A percentile compares a stretch with the other conserved stretches of the same genome.
Evolutionary conservation across 2,329 filamentous ascomycete genomes (phyloP).

Genomic region (Fusarium ambrosium): DNA sequence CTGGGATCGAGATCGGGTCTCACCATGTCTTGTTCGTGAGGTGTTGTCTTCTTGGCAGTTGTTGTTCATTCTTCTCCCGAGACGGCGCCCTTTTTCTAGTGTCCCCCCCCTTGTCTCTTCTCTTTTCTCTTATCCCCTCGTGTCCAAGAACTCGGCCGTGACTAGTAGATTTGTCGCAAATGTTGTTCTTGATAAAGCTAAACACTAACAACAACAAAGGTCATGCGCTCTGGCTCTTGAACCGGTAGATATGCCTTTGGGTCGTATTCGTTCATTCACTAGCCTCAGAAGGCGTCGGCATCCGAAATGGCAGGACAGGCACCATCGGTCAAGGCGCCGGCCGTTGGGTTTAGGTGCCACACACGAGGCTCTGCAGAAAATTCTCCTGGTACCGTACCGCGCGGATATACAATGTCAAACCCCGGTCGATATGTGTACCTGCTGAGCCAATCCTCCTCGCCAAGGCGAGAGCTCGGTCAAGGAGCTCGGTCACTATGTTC

Average conservation of each 20-base stretch:
- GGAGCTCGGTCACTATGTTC: background rate
- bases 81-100: background rate
- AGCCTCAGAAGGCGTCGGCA: slow-evolving; percentile 18
- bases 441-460: background rate
- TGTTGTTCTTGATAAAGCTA: background rate
- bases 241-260: background rate
- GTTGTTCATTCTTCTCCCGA: slow-evolving; percentile 3
- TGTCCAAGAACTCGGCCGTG: background rate
- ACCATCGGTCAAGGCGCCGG: slow-evolving; percentile 16
- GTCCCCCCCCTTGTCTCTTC: background rate
- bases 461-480: slow-evolving; percentile 3
- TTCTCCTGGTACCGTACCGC: slow-evolving; percentile 1
- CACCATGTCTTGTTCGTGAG: background rate
- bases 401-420: background rate
- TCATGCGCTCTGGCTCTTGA: background rate
- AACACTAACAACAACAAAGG: background rate
- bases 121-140: background rate
- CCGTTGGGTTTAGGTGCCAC: slow-evolving; percentile 15
- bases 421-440: background rate
- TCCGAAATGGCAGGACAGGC: slow-evolving; percentile 30
- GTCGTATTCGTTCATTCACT: slow-evolving; percentile 5
- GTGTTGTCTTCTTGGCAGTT: background rate
- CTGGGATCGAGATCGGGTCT: slow-evolving; percentile 29
- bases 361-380: slow-evolving; percentile 7
- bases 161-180: background rate